Conservation (phyloP, 345 rosid species). For the Gossypioides kirkii region DNA sequence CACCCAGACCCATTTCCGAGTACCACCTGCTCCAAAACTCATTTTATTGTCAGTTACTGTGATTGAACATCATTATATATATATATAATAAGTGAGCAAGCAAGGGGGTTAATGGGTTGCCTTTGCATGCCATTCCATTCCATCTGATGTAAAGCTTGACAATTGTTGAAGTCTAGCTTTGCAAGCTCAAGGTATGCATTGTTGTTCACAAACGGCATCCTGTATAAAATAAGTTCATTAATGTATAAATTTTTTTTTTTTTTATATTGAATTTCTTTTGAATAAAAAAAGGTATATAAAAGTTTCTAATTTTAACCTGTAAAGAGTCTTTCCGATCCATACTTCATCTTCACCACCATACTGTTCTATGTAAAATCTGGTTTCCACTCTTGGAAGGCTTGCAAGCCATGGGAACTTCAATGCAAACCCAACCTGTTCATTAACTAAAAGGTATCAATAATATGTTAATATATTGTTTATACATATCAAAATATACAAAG, state of each 20-base stretch:
- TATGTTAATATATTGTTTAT: too few relatives aligned
- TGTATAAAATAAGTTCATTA: conserved; percentile 16
- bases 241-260: not conserved
- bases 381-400: conserved; percentile 76
- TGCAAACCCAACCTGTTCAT: conserved; percentile 59
- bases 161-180: conserved; percentile 68
- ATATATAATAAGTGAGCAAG: too few relatives aligned
- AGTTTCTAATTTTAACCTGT: conserved; percentile 41
- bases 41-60: too few relatives aligned
- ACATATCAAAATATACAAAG: too few relatives aligned
- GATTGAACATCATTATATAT: too few relatives aligned
- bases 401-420: conserved; percentile 81
- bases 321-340: conserved; percentile 95
- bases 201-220: conserved; percentile 83
- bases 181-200: conserved; percentile 69
- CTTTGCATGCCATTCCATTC: conserved; percentile 71
- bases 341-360: conserved; percentile 88
- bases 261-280: too few relatives aligned
- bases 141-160: conserved; percentile 65
- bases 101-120: conserved; percentile 29
- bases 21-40: conserved; percentile 56
- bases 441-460: too few relatives aligned
- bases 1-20: conserved; percentile 37
- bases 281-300: too few relatives aligned
- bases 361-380: conserved; percentile 82